Conservation (phyloP, 352 stramenopile genomes). For the Pythium myriotylum region DNA sequence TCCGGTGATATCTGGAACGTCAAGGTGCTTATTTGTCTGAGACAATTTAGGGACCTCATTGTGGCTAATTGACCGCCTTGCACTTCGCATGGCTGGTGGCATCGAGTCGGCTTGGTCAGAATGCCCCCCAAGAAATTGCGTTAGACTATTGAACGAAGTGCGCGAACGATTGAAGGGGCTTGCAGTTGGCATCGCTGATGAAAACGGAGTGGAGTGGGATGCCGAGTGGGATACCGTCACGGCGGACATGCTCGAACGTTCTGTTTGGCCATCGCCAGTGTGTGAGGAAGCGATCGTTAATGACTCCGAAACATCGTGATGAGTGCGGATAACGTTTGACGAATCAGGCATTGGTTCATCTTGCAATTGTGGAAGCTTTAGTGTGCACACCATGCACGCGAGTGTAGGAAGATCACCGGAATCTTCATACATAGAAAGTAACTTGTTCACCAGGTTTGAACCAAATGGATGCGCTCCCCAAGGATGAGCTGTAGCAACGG, state of each 20-base stretch:
- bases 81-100: constrained; percentile 50
- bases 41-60: constrained; percentile 44
- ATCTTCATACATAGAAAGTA: constrained; percentile 82
- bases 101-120: constrained; percentile 35
- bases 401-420: constrained; percentile 72
- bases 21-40: neutral
- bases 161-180: constrained; percentile 27
- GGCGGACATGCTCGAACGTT: neutral
- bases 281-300: no score
- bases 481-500: constrained; percentile 52
- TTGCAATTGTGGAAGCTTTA: constrained; percentile 19
- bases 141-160: constrained; percentile 31
- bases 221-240: neutral
- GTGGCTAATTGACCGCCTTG: constrained; percentile 67
- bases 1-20: neutral
- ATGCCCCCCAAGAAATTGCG: constrained; percentile 21
- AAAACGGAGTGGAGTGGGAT: no score
- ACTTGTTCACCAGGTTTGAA: constrained; percentile 70
- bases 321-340: neutral
- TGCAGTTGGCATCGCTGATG: neutral
- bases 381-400: constrained; percentile 76
- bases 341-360: neutral
- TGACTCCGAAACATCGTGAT: no score
- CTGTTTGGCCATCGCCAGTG: neutral
- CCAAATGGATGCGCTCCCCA: constrained; percentile 86